Conservation (phyloP, 2,329 filamentous ascomycete genomes). For the Ophiocordyceps camponoti-saundersi region DNA sequence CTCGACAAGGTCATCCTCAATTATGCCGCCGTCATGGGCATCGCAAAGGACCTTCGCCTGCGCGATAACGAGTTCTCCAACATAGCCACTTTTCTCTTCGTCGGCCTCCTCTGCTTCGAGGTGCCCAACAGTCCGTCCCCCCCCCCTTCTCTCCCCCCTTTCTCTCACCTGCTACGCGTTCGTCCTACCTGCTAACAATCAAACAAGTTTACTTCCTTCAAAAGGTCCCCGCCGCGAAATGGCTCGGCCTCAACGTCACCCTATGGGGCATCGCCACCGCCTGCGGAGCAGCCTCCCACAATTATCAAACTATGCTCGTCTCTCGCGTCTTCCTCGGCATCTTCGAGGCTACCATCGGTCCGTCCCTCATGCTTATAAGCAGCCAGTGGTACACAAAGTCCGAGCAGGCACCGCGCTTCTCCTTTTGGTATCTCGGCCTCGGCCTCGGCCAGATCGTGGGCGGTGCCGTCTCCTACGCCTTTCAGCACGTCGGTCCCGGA, state of each 20-base stretch:
- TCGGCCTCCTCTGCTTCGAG: conserved; percentile 41
- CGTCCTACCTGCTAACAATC: neutral
- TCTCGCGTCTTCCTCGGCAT: conserved; percentile 41
- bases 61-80: conserved; percentile 44
- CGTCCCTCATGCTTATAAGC: conserved; percentile 42
- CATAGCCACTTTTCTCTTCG: conserved; percentile 44
- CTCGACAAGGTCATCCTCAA: conserved; percentile 48
- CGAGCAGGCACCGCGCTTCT: conserved; percentile 41
- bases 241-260: conserved; percentile 39
- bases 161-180: neutral
- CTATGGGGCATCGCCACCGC: conserved; percentile 41
- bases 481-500: conserved; percentile 34
- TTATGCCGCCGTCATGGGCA: conserved; percentile 50
- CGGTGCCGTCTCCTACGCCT: conserved; percentile 44
- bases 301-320: conserved; percentile 34
- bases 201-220: conserved; percentile 37
- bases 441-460: conserved; percentile 45
- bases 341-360: conserved; percentile 43
- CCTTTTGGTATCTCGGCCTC: conserved; percentile 43
- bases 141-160: no score
- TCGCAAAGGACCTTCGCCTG: conserved; percentile 34
- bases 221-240: conserved; percentile 41
- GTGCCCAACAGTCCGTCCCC: conserved; percentile 35
- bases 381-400: conserved; percentile 45
- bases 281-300: conserved; percentile 32